A percentile compares a stretch with the other conserved stretches of the same genome.
phyloP scores from a whole-genome alignment of 2,329 filamentous ascomycete genomes.

The Colletotrichum melonis region DNA sequence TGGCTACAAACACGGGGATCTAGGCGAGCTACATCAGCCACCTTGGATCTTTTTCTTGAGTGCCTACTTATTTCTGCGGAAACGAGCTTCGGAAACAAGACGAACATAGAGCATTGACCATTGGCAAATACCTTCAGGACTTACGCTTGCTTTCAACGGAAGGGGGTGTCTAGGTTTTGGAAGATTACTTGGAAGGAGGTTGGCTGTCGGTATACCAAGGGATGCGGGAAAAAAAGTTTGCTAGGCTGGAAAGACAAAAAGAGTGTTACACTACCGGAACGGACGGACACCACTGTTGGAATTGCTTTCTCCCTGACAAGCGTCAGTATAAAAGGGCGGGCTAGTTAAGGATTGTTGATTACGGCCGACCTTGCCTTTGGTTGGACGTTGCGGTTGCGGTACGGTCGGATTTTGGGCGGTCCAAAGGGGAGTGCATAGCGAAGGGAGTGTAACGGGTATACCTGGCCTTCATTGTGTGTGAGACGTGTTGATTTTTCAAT shows the following conservation, averaged over 20 bases:
- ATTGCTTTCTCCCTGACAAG: slow-evolving; percentile 42
- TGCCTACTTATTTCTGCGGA: slow-evolving; percentile 39
- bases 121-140: slow-evolving; percentile 58
- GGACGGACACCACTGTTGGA: slow-evolving; percentile 42
- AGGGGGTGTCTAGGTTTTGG: slow-evolving; percentile 52
- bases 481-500: slow-evolving; percentile 30
- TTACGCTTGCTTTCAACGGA: slow-evolving; percentile 53
- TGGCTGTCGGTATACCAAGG: slow-evolving; percentile 41
- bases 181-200: slow-evolving; percentile 53
- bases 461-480: slow-evolving; percentile 50
- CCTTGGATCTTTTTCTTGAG: slow-evolving; percentile 41
- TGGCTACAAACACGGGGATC: slow-evolving; percentile 26
- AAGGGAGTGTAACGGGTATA: slow-evolving; percentile 55
- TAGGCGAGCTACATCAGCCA: slow-evolving; percentile 42
- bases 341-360: slow-evolving; percentile 36
- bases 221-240: slow-evolving; percentile 49
- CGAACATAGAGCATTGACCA: slow-evolving; percentile 57
- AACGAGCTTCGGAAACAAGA: slow-evolving; percentile 53
- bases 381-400: slow-evolving; percentile 46
- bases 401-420: slow-evolving; percentile 34
- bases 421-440: slow-evolving; percentile 51
- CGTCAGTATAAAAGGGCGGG: slow-evolving; percentile 37
- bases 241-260: slow-evolving; percentile 57
- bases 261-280: slow-evolving; percentile 42
- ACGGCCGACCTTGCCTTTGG: slow-evolving; percentile 33